Evolutionary conservation across 495 filamentous ascomycete genomes (phyloP).

Genomic region (Penicillium diatomitis): DNA sequence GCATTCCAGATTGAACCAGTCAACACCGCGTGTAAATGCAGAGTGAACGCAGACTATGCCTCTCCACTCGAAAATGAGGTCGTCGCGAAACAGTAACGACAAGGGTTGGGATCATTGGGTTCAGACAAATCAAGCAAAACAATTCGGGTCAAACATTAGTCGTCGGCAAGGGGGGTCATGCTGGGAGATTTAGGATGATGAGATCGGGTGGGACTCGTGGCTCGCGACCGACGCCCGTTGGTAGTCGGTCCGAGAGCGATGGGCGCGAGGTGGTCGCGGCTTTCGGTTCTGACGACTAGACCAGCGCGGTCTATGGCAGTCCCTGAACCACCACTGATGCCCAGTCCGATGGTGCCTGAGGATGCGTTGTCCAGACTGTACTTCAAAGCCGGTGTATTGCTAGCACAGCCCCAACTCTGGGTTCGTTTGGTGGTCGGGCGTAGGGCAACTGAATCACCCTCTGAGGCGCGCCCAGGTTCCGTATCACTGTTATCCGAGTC

Average conservation of each 20-base stretch:
- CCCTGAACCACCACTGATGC: conserved; percentile 35
- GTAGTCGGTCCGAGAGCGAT: conserved; percentile 34
- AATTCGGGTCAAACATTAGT: conserved; percentile 23
- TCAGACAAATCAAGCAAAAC: conserved; percentile 2
- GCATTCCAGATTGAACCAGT: neutral
- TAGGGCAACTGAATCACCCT: conserved; percentile 20
- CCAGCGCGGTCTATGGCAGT: conserved; percentile 64
- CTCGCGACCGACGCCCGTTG: conserved; percentile 36
- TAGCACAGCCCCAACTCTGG: conserved; percentile 29
- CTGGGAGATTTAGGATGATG: conserved; percentile 34
- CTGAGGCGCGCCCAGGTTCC: conserved; percentile 30
- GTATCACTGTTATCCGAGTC: conserved; percentile 49
- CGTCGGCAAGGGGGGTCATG: conserved; percentile 32
- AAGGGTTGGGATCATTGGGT: no score
- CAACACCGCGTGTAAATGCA: conserved; percentile 18
- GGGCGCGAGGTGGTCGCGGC: conserved; percentile 57
- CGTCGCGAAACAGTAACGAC: no score
- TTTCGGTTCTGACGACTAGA: conserved; percentile 70
- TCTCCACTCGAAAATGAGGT: no score
- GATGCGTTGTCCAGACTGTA: conserved; percentile 49
- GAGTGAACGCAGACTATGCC: conserved; percentile 4
- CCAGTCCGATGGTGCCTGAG: conserved; percentile 39
- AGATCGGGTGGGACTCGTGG: conserved; percentile 37
- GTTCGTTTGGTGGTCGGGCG: conserved; percentile 25
- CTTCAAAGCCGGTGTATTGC: conserved; percentile 40